Base-by-base conservation (phyloP, 2,329 filamentous ascomycete genomes). In the Monosporascus sp. region DNA sequence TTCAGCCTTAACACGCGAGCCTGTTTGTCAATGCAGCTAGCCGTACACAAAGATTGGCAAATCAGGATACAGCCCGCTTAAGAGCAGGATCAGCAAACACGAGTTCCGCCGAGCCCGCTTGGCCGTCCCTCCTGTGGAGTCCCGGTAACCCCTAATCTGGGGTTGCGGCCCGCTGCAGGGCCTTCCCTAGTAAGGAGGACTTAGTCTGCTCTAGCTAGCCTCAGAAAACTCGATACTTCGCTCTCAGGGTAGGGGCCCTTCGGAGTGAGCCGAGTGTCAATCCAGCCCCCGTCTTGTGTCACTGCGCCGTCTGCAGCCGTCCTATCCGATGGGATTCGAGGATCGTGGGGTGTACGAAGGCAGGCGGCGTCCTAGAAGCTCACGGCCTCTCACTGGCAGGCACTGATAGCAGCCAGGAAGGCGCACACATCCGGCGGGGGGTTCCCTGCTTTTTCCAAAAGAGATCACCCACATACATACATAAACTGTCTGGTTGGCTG, bases 391-490 rank as follows among this genome's bases (percentile, higher is more conserved):
- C 17, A 20, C 43, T 31, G 5, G 9, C 27, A 31, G 27, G 9
- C 27, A 31, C 27, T 11, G 27, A 6, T 31, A 31, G 27, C 9
- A 1, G 9, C 31, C 31, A 34, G 4, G 31, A 34, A 11, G 31
- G 31, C 31, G 31, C 31, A 34, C 31, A 14, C 8, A 31, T 31
- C 9, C 1, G 9, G 27, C 9, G 27, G 27, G 9, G 27, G 57
- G 51, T 48, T 27, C 55, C 56, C 55, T 51, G 9, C 27, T 4
- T 31, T 27, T 31, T 31, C 27, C 11, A 31, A 31, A 31, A 31
- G 27, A 31, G 9, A 31, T 31, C 31, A 14, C 31, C 9, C 11
- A 34, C 31, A 5, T 34, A 14, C 31, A 34, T 8, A 14, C 31
- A 34, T 14, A 34, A 34, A 27, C 27, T 34, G 14, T 14, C 11